phyloP scores from a whole-genome alignment of 371 early-diverging fungal species.

The Mucor circinelloides region DNA sequence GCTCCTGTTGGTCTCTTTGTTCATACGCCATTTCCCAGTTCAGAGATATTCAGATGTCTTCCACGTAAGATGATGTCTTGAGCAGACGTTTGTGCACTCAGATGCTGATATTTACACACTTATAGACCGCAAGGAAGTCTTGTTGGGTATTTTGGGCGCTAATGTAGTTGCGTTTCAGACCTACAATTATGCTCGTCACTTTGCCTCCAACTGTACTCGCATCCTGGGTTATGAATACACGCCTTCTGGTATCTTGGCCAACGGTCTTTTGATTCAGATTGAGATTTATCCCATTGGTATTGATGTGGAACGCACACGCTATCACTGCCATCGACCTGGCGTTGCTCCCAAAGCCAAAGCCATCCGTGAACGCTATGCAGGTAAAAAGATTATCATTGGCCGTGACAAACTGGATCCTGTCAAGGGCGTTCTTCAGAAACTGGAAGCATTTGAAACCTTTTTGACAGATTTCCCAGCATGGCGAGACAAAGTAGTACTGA shows the following conservation, averaged over 20 bases:
- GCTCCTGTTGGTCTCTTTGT: conserved; percentile 98
- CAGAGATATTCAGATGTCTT: conserved; percentile 85
- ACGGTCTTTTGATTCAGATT: conserved; percentile 79
- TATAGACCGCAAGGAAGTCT: conserved; percentile 84
- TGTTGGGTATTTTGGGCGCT: conserved; percentile 90
- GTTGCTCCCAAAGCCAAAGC: conserved; percentile 76
- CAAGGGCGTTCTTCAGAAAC: conserved; percentile 97
- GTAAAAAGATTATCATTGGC: conserved; percentile 95
- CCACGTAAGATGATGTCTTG: conserved; percentile 80
- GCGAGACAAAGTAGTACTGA: conserved; percentile 86
- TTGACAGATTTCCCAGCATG: conserved; percentile 88
- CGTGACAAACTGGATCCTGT: conserved; percentile 98
- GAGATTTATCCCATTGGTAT: conserved; percentile 99
- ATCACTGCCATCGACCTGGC: conserved; percentile 43
- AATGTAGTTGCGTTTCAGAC: conserved; percentile 95
- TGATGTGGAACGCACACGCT: conserved; percentile 66
- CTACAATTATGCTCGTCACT: conserved; percentile 95
- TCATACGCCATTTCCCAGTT: conserved; percentile 98
- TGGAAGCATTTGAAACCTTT: conserved; percentile 94
- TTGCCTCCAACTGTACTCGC: conserved; percentile 89
- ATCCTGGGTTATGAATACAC: conserved; percentile 88
- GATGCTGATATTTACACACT: too few relatives aligned
- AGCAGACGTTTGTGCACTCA: background rate
- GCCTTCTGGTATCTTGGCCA: conserved; percentile 77
- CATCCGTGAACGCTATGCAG: conserved; percentile 86